A percentile compares a stretch with the other conserved stretches of the same genome.
Conservation (phyloP, 2,329 filamentous ascomycete species). For the Trichoderma cornu-damae region DNA sequence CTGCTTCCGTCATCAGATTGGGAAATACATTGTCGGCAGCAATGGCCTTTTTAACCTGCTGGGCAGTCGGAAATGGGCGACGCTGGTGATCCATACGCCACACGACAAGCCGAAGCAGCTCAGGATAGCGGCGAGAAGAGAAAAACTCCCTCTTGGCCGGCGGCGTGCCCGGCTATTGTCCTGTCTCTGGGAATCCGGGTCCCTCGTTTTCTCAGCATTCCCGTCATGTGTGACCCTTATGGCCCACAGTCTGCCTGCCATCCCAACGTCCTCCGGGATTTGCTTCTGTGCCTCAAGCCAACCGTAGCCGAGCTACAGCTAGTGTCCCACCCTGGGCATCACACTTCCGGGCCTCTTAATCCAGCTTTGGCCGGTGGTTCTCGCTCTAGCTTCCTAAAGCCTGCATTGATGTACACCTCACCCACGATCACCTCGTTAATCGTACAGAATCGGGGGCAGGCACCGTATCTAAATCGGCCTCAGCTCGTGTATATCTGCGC, state of each 20-base stretch:
- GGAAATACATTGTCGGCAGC: not conserved
- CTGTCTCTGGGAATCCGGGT: not conserved
- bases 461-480: not conserved
- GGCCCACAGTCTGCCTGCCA: constrained; percentile 11
- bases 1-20: not conserved
- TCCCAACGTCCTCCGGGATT: not conserved
- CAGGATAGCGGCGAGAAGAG: not conserved
- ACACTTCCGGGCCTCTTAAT: constrained; percentile 11
- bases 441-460: constrained; percentile 3
- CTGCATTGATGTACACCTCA: constrained; percentile 11
- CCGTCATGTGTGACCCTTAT: constrained; percentile 2
- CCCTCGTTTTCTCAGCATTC: not conserved
- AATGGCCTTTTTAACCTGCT: not conserved
- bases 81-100: not conserved
- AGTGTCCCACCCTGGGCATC: not conserved
- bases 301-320: not conserved
- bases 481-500: not conserved
- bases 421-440: constrained; percentile 3
- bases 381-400: constrained; percentile 4
- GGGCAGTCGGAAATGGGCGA: not conserved
- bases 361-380: constrained; percentile 7
- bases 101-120: not conserved
- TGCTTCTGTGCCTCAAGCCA: not conserved
- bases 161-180: not conserved
- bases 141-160: not conserved